Base-by-base conservation (phyloP, 2,329 filamentous ascomycete species). In the Penicillium sp. region DNA sequence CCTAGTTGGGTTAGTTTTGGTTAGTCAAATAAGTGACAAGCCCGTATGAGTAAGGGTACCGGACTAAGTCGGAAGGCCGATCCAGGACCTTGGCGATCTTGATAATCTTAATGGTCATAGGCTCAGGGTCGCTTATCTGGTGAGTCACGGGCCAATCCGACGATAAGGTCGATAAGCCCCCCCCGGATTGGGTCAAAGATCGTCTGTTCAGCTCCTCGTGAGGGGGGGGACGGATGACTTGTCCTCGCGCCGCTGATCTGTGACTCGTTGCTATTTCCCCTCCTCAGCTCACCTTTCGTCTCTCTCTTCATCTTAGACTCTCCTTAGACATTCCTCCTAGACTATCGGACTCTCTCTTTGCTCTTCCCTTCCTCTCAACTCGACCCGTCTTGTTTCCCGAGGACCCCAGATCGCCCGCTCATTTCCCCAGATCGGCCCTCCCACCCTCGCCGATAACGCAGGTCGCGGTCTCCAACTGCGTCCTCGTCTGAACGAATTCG, bases 161-260 rank as follows among this genome's bases (percentile, higher is more conserved):
- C 42, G 22, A 45, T 45, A 30, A 22, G 19, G 19, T n/a, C 16
- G 53, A 56, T 56, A 56, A 38, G 53, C 53, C 22, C 35, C 49
- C 60, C 54, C 19, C 19, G 19, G 38, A 25, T 52, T 48, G 38
- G 19, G 38, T 33, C 22, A 37, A 59, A 35, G 43, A 59, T 59
- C 57, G 52, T 51, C 51, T 59, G 38, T 56, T 37, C 60, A 56
- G 60, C 52, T 58, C 57, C 57, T 58, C 60, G 60, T 62, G 54
- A 58, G 60, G 48, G 30, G 30, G 25, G 52, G 28, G 51, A 58
- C 49, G 48, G 52, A 37, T 63, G 58, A 63, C 63, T 49, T 62
- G 55, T 55, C 46, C 52, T 45, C 40, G 25, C 48, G 26, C 54
- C 16, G 42, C 28, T 52, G 13, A 28, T 55, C 19, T 40, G 19